Percentiles rank a stretch among this genome's conserved stretches.
Evolutionary conservation across 805 yeast genomes (phyloP).

Genomic region (Zygosaccharomyces pseudorouxii): DNA sequence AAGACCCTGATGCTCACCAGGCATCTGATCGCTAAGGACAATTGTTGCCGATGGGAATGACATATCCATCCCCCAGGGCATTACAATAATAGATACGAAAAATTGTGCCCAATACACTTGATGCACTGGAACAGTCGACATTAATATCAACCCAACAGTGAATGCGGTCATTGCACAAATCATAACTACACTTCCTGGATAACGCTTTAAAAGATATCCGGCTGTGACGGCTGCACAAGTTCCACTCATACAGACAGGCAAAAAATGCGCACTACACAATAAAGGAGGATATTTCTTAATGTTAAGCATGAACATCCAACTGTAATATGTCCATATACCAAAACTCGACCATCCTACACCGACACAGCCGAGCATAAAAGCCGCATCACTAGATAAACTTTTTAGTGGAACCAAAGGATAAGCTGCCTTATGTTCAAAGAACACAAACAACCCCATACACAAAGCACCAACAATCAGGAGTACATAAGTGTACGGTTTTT

Average conservation of each 20-base stretch:
- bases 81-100: slow-evolving; percentile 47
- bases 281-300: slow-evolving; percentile 43
- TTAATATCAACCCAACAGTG: slow-evolving; percentile 42
- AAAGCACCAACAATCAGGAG: slow-evolving; percentile 45
- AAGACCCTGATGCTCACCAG: slow-evolving; percentile 57
- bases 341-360: slow-evolving; percentile 63
- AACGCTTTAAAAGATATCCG: slow-evolving; percentile 39
- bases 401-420: slow-evolving; percentile 49
- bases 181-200: slow-evolving; percentile 44
- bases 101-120: slow-evolving; percentile 54
- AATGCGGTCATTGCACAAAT: slow-evolving; percentile 45
- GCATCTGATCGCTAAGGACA: slow-evolving; percentile 49
- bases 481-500: slow-evolving; percentile 45
- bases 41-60: slow-evolving; percentile 65
- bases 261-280: slow-evolving; percentile 39
- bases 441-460: slow-evolving; percentile 39
- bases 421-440: slow-evolving; percentile 41
- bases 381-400: slow-evolving; percentile 40
- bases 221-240: slow-evolving; percentile 47
- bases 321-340: slow-evolving; percentile 60
- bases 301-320: slow-evolving; percentile 43
- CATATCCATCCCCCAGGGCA: slow-evolving; percentile 64
- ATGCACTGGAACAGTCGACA: slow-evolving; percentile 47
- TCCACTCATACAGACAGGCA: slow-evolving; percentile 47
- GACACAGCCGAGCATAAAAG: slow-evolving; percentile 44